phyloP scores from a whole-genome alignment of 345 rosid genomes.

The Citrus australasica region DNA sequence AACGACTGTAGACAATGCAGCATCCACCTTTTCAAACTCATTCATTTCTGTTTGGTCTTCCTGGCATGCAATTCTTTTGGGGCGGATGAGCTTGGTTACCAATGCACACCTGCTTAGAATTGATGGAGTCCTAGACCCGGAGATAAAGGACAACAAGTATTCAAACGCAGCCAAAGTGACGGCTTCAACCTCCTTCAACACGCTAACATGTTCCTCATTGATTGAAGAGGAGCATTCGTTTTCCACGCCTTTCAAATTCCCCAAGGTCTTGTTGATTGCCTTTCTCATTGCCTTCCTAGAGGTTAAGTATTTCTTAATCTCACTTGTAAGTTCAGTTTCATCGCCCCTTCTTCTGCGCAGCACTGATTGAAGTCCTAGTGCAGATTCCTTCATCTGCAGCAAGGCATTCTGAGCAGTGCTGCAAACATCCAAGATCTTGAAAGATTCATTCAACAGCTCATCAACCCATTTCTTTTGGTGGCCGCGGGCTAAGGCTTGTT shows the following conservation, averaged over 20 bases:
- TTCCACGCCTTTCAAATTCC: conserved; percentile 24
- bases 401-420: conserved; percentile 28
- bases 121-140: conserved; percentile 24
- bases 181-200: conserved; percentile 34
- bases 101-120: conserved; percentile 28
- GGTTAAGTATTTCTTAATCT: conserved; percentile 37
- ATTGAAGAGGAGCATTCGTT: conserved; percentile 10
- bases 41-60: conserved; percentile 21
- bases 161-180: conserved; percentile 26
- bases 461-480: not conserved
- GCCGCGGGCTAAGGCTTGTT: not conserved
- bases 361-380: conserved; percentile 26
- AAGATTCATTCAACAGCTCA: conserved; percentile 17
- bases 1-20: conserved; percentile 4
- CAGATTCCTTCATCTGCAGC: conserved; percentile 25
- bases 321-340: not conserved
- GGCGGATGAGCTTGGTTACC: conserved; percentile 35
- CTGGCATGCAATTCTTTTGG: conserved; percentile 17
- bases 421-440: conserved; percentile 28
- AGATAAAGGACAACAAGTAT: conserved; percentile 38
- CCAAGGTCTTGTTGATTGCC: conserved; percentile 37
- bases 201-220: conserved; percentile 1
- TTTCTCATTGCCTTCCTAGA: conserved; percentile 40
- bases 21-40: conserved; percentile 36
- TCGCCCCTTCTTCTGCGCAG: conserved; percentile 27